Evolutionary conservation across 768 basidiomycete species (phyloP).

Genomic region (Austroboletus eburneus): DNA sequence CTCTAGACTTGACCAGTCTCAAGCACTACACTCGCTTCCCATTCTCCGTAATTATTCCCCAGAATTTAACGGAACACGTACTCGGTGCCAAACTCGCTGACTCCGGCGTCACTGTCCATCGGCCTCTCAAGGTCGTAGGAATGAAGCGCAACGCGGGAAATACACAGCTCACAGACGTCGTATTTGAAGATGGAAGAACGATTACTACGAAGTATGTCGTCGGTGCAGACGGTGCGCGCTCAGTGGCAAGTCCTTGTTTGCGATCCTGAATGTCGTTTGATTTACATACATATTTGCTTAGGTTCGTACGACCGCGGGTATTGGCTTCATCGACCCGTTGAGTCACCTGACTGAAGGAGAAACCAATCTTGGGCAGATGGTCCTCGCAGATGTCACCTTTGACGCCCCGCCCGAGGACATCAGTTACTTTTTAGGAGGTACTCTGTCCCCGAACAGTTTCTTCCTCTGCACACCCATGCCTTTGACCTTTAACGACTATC

Average conservation of each 20-base stretch:
- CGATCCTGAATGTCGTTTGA: not conserved
- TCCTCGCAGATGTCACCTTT: constrained; percentile 18
- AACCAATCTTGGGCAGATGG: constrained; percentile 32
- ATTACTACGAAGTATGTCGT: constrained; percentile 45
- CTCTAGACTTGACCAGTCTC: constrained; percentile 34
- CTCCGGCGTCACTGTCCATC: constrained; percentile 31
- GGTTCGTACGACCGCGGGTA: constrained; percentile 42
- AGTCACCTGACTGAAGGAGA: constrained; percentile 22
- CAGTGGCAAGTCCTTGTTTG: constrained; percentile 32
- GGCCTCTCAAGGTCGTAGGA: constrained; percentile 38
- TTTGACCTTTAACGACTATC: constrained; percentile 15
- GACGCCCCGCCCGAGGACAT: not conserved
- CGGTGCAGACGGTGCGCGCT: constrained; percentile 50
- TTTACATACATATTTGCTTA: constrained; percentile 11
- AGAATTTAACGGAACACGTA: constrained; percentile 42
- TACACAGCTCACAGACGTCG: constrained; percentile 33
- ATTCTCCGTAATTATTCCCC: constrained; percentile 41
- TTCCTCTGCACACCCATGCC: constrained; percentile 15
- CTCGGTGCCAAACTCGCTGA: constrained; percentile 33
- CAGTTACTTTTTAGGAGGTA: not conserved
- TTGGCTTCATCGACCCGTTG: constrained; percentile 44
- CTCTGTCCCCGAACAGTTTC: constrained; percentile 8
- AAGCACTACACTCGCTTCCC: constrained; percentile 42
- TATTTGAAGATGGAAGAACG: constrained; percentile 44
- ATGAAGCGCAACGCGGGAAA: constrained; percentile 32